A percentile compares a stretch with the other conserved stretches of the same genome.
phyloP scores from a whole-genome alignment of 1,284 basidiomycete species.

The Ganoderma multipileum region DNA sequence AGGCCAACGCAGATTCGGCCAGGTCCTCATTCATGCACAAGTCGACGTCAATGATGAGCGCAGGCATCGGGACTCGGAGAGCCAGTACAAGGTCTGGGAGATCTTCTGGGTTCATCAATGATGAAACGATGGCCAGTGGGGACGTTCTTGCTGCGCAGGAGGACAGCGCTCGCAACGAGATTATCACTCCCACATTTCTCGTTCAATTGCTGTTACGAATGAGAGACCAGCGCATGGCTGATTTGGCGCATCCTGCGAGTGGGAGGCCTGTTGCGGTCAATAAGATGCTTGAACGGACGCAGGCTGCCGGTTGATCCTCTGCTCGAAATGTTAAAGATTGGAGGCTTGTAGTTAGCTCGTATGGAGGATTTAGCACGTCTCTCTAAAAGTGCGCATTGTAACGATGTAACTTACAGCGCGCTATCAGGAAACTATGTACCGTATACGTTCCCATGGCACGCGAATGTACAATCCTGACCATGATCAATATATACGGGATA shows the following conservation, averaged over 20 bases:
- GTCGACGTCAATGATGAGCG: neutral
- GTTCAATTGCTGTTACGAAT: slow-evolving; percentile 65
- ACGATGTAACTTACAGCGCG: neutral
- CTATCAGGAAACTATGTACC: neutral
- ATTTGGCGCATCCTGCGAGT: slow-evolving; percentile 60
- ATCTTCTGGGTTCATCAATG: slow-evolving; percentile 34
- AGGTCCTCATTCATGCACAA: slow-evolving; percentile 27
- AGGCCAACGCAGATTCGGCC: slow-evolving; percentile 31
- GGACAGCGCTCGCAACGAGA: slow-evolving; percentile 37
- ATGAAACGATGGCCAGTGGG: slow-evolving; percentile 27
- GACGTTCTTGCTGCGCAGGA: slow-evolving; percentile 37
- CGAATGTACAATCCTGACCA: slow-evolving; percentile 19
- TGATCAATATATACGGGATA: slow-evolving; percentile 23
- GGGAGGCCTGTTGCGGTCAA: slow-evolving; percentile 62
- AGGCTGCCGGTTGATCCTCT: slow-evolving; percentile 57
- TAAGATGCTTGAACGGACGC: slow-evolving; percentile 72
- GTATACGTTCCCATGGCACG: neutral
- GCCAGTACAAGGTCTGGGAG: slow-evolving; percentile 29
- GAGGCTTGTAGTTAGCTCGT: neutral
- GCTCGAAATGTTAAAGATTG: neutral
- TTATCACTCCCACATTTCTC: slow-evolving; percentile 62
- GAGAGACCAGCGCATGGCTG: slow-evolving; percentile 71
- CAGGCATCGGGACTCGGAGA: neutral
- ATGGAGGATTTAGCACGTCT: neutral
- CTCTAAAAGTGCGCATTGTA: neutral